Evolutionary conservation across 306 rosid genomes (phyloP), one percentile per base, ranked within the genome.

Genomic region (Trifolium repens): DNA sequence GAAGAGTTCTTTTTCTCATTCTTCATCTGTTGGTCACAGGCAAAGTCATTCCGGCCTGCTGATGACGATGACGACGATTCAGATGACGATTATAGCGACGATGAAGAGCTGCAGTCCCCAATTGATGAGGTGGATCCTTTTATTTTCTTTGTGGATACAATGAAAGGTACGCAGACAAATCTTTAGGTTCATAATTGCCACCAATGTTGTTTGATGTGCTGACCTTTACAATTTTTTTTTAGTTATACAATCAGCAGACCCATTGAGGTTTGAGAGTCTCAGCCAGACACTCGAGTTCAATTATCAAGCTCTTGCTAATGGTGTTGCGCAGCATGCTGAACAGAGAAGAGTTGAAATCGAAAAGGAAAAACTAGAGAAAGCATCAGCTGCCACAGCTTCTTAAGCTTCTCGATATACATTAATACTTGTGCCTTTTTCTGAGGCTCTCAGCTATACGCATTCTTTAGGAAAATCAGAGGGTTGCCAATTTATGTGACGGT

Each of bases 51-150:
- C 72, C 90, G 91, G 46, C 91, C 91, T 9, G 52, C 35, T 65
- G 97, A 90, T 4, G 84, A 73, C 4, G 85, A 85, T 3, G 96
- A 92, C 12, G 93, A 90, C 0, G 93, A 96, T 78, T 87, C 97
- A 0, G 99, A 92, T 67, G 98, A 96, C 34, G 98, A 90, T 71
- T 96, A 78, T 65, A 92, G 96, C 69, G 99, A 96, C 47, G 98
- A 96, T 62, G 99, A 96, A 82, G 99, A 90, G 87, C 84, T 92
- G 85, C 99, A 96, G 77, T 96, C 99, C 9, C 99, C 99, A 49
- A 88, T 96, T 62, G 99, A 96, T 27, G 99, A 96, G 22, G 93
- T 96, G 80, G 99, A 96, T 87, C 99, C 99, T 55, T 96, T 96
- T 79, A 70, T 96, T 73, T 81, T 90, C 84, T 96, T 96, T 77